Evolutionary conservation across 164 flowering plant species (phyloP).

Genomic region (Chimonanthus salicifolius): DNA sequence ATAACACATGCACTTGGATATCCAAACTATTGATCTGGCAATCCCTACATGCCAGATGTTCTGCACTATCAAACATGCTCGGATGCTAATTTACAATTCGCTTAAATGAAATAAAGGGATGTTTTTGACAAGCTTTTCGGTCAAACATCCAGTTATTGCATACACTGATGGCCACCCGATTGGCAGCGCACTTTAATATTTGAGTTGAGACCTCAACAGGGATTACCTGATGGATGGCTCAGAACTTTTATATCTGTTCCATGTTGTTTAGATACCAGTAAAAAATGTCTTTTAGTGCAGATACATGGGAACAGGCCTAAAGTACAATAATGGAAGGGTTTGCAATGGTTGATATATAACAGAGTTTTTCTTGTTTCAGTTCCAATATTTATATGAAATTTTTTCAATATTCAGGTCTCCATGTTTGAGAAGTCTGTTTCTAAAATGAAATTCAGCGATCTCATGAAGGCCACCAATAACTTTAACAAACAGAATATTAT

Average conservation of each 20-base stretch:
- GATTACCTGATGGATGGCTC: background rate
- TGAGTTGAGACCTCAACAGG: background rate
- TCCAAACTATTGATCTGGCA: too few species aligned
- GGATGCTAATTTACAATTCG: background rate
- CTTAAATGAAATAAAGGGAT: background rate
- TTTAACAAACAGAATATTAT: conserved; percentile 18
- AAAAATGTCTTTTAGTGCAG: too few species aligned
- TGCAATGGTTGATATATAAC: background rate
- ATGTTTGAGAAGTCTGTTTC: conserved; percentile 14
- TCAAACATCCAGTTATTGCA: too few species aligned
- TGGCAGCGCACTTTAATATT: too few species aligned
- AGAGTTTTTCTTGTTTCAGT: background rate
- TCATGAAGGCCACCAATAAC: conserved; percentile 21
- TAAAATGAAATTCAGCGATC: conserved; percentile 18
- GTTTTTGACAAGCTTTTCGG: background rate
- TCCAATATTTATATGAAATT: background rate
- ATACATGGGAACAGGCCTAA: too few species aligned
- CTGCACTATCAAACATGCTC: too few species aligned
- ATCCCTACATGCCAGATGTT: too few species aligned
- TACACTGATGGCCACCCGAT: too few species aligned
- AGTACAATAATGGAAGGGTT: background rate
- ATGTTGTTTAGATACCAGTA: background rate
- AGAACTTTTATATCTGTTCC: background rate
- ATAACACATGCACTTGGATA: background rate
- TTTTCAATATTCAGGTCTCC: conserved; percentile 41